phyloP scores from a whole-genome alignment of 352 stramenopile species.

The Pythium utonaiense region DNA sequence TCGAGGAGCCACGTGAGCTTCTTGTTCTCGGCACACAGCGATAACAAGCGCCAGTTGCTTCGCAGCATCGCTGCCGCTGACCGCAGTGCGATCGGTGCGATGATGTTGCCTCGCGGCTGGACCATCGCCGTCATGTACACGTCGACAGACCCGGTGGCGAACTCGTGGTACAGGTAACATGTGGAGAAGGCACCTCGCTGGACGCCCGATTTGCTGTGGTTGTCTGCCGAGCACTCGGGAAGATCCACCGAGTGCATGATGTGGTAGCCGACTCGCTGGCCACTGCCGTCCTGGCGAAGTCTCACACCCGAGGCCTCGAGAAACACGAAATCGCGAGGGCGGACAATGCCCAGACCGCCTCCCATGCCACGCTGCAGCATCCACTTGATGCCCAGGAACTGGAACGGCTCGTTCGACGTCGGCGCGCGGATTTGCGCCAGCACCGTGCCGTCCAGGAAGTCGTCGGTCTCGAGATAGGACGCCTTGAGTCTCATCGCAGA shows the following conservation, averaged over 20 bases:
- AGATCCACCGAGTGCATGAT: constrained; percentile 47
- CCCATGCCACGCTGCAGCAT: constrained; percentile 35
- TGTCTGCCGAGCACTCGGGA: neutral
- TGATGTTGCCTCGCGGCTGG: constrained; percentile 20
- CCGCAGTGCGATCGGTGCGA: constrained; percentile 9
- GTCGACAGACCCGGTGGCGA: constrained; percentile 16
- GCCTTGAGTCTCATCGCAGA: constrained; percentile 51
- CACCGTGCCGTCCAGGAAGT: constrained; percentile 48
- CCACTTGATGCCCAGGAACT: constrained; percentile 63
- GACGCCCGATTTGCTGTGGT: neutral
- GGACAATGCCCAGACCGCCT: constrained; percentile 25
- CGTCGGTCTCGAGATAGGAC: constrained; percentile 38
- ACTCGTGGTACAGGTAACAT: constrained; percentile 28
- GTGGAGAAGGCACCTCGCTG: constrained; percentile 21
- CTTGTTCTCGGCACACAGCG: constrained; percentile 26
- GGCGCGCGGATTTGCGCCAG: constrained; percentile 32
- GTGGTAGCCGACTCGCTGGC: constrained; percentile 42
- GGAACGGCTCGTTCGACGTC: constrained; percentile 39
- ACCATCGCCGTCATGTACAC: constrained; percentile 27
- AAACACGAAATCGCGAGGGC: constrained; percentile 52
- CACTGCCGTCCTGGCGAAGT: constrained; percentile 19
- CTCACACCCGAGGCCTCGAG: constrained; percentile 46
- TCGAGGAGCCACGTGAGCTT: constrained; percentile 29
- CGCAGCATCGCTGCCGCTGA: constrained; percentile 12
- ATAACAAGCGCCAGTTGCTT: constrained; percentile 15